Conservation (phyloP, 139 green algal genomes). For the Deuterostichococcus epilithicus region DNA sequence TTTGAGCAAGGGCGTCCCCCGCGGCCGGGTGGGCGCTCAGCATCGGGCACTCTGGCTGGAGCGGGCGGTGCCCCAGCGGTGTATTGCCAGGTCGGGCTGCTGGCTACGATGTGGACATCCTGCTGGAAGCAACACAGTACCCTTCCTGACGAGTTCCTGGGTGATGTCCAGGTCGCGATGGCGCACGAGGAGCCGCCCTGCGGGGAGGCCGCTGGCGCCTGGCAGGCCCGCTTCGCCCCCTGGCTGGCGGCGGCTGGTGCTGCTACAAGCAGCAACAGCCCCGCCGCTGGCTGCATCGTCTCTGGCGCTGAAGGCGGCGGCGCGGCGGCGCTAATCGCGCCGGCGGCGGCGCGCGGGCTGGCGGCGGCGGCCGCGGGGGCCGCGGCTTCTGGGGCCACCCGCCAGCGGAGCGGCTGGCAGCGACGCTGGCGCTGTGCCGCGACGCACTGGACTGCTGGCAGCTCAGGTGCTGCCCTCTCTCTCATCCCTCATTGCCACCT, state of each 20-base stretch:
- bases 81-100: neutral
- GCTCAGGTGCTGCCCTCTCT: constrained; percentile 32
- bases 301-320: neutral
- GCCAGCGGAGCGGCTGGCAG: constrained; percentile 22
- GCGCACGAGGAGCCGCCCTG: neutral
- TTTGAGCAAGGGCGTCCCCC: neutral
- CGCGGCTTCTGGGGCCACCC: constrained; percentile 36
- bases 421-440: constrained; percentile 33
- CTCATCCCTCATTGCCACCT: too few relatives aligned
- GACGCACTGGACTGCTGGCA: constrained; percentile 36
- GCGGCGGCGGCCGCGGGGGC: constrained; percentile 3
- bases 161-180: neutral
- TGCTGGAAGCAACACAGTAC: neutral
- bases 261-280: neutral
- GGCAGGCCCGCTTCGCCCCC: neutral
- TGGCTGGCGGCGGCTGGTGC: neutral
- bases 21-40: too few relatives aligned
- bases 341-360: neutral
- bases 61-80: neutral
- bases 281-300: neutral
- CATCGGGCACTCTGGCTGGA: neutral
- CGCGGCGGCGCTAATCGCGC: neutral
- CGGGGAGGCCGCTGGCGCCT: neutral
- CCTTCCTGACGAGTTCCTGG: too few relatives aligned
- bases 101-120: neutral